Percentiles rank a stretch among this genome's conserved stretches.
Evolutionary conservation across 805 yeast species (phyloP).

Genomic region (Candida sonorensis): DNA sequence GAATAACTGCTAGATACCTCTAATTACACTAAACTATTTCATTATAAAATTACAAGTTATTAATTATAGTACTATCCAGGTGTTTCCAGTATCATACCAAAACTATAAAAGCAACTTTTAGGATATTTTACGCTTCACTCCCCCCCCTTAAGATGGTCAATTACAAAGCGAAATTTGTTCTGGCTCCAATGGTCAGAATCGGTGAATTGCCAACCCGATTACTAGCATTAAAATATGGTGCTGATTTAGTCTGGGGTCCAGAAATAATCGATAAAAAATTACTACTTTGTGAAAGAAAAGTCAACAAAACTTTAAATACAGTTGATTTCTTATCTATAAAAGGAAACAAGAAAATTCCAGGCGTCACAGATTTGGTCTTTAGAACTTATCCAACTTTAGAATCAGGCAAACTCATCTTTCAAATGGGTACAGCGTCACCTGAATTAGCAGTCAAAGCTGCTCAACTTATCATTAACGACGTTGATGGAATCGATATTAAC

Average conservation of each 20-base stretch:
- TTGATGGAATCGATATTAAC: conserved; percentile 87
- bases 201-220: conserved; percentile 91
- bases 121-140: too few species aligned
- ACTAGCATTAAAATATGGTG: conserved; percentile 74
- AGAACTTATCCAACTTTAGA: conserved; percentile 65
- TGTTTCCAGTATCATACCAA: too few species aligned
- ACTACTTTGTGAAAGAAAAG: conserved; percentile 57
- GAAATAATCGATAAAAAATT: conserved; percentile 88
- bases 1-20: too few species aligned
- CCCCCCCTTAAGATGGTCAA: conserved; percentile 57
- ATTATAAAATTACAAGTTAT: too few species aligned
- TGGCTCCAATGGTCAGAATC: conserved; percentile 96
- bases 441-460: conserved; percentile 88
- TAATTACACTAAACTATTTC: too few species aligned
- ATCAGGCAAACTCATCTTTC: conserved; percentile 67
- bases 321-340: conserved; percentile 47
- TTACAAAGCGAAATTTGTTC: conserved; percentile 70
- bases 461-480: conserved; percentile 70
- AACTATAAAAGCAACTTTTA: too few species aligned
- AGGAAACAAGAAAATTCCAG: conserved; percentile 36
- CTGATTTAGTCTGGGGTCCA: conserved; percentile 95
- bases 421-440: conserved; percentile 83
- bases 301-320: conserved; percentile 50
- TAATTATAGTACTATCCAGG: too few species aligned
- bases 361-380: conserved; percentile 49